Evolutionary conservation across 768 basidiomycete genomes (phyloP), one percentile per base, ranked within the genome.

Genomic region (Trametes sanguinea): DNA sequence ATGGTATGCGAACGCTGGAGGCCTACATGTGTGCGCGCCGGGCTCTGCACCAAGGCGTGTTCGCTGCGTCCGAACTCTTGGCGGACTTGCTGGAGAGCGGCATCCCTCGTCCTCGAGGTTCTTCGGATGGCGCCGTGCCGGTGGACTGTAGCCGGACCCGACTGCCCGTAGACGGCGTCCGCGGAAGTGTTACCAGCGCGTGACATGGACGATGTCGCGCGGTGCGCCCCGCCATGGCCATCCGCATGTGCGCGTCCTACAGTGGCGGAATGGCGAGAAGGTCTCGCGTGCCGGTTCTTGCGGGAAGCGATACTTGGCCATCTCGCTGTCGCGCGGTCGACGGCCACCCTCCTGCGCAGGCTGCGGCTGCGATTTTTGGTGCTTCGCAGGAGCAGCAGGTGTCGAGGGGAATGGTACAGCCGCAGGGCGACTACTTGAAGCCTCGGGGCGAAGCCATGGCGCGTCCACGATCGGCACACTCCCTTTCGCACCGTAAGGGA

Each of bases 401-500:
- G 29, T 33, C 32, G 48, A 10, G 6, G 48, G 50, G 10, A 39
- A 47, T 40, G 50, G 57, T 9, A 52, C 37, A 42, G 10, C 2
- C 29, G 33, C 22, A 22, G 22, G 22, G 22, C 22, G 4, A 27
- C 16, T 14, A 30, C 3, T 8, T 17, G 46, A 13, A 8, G 6
- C 30, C 16, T 32, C 39, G 33, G 22, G 3, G 44, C 44, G 32
- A 5, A 32, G n/a, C 44, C 39, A 35, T 17, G 32, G 17, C 45
- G 32, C 42, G 27, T 22, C 11, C 46, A 6, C 40, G 3, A 46
- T 39, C 44, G 50, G 55, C 16, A 62, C 16, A 50, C 51, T 47
- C 14, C 61, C 61, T 50, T 57, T 57, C 17, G 51, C 43, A 27
- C 61, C 61, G 27, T 62, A 62, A 6, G 61, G 61, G 13, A 62